phyloP scores from a whole-genome alignment of 1,139 yeast species.

The Eremothecium sinecaudum region DNA sequence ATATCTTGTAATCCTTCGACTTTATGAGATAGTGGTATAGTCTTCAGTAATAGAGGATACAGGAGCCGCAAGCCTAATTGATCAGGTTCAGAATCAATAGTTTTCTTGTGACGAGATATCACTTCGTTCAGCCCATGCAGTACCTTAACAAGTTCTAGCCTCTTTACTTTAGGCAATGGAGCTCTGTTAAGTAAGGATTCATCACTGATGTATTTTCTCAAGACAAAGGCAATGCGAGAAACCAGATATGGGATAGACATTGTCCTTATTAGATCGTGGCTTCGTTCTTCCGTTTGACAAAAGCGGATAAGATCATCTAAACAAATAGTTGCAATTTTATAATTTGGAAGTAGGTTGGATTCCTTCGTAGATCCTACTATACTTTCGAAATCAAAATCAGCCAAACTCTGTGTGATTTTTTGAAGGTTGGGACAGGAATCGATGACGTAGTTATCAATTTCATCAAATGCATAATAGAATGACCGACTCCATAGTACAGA shows the following conservation, averaged over 20 bases:
- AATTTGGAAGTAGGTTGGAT: slow-evolving; percentile 33
- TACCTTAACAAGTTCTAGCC: slow-evolving; percentile 37
- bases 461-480: slow-evolving; percentile 42
- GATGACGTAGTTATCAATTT: slow-evolving; percentile 35
- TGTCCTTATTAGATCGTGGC: slow-evolving; percentile 14
- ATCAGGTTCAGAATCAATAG: slow-evolving; percentile 9
- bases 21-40: slow-evolving; percentile 30
- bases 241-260: slow-evolving; percentile 35
- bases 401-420: slow-evolving; percentile 28
- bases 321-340: slow-evolving; percentile 39
- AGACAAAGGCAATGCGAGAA: slow-evolving; percentile 42
- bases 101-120: slow-evolving; percentile 15
- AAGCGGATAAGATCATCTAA: slow-evolving; percentile 39
- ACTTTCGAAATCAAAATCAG: slow-evolving; percentile 31
- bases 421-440: slow-evolving; percentile 25
- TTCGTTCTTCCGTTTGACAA: slow-evolving; percentile 17
- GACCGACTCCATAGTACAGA: slow-evolving; percentile 41
- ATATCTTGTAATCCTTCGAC: slow-evolving; percentile 27
- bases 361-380: slow-evolving; percentile 44
- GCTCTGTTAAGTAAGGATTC: slow-evolving; percentile 40
- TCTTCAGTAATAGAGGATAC: slow-evolving; percentile 34
- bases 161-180: slow-evolving; percentile 48
- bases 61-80: slow-evolving; percentile 25
- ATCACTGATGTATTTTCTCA: slow-evolving; percentile 46
- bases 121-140: slow-evolving; percentile 31